These are phyloP conservation scores for Xanthoceras sorbifolium DNA, from an alignment of 345 rosid species.

Conservation along the genomic window DNA sequence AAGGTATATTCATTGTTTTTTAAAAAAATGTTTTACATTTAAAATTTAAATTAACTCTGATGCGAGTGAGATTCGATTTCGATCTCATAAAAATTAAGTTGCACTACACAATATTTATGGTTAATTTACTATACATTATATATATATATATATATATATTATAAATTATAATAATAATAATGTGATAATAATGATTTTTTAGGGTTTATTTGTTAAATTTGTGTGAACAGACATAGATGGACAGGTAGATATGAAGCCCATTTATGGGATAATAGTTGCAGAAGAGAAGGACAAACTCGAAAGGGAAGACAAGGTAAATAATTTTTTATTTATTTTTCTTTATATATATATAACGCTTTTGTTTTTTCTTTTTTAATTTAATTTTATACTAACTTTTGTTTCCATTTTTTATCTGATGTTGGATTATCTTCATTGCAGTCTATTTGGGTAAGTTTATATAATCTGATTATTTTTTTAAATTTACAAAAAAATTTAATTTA, in stretches of 20 bases:
- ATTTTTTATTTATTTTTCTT: background rate
- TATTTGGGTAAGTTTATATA: slow-evolving; percentile 65
- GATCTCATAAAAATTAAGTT: too few relatives aligned
- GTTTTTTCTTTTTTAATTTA: background rate
- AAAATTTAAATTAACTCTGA: background rate
- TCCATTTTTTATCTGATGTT: slow-evolving; percentile 24
- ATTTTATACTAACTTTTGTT: slow-evolving; percentile 20
- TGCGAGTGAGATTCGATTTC: background rate
- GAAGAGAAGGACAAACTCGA: slow-evolving; percentile 88
- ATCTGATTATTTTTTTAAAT: background rate
- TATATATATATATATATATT: too few relatives aligned
- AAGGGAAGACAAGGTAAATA: slow-evolving; percentile 77
- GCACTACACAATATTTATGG: too few relatives aligned
- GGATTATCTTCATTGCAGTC: slow-evolving; percentile 49
- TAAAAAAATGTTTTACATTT: too few relatives aligned
- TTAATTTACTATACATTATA: background rate
- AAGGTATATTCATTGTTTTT: slow-evolving; percentile 42
- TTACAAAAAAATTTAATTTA: background rate
- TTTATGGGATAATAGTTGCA: slow-evolving; percentile 83
- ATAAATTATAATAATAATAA: too few relatives aligned
- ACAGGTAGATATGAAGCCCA: slow-evolving; percentile 89
- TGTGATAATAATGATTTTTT: slow-evolving; percentile 3
- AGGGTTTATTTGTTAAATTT: slow-evolving; percentile 26
- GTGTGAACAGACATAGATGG: slow-evolving; percentile 68
- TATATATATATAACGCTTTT: background rate